phyloP scores from a whole-genome alignment of 1,284 basidiomycete species.

The Coriolopsis trogii region DNA sequence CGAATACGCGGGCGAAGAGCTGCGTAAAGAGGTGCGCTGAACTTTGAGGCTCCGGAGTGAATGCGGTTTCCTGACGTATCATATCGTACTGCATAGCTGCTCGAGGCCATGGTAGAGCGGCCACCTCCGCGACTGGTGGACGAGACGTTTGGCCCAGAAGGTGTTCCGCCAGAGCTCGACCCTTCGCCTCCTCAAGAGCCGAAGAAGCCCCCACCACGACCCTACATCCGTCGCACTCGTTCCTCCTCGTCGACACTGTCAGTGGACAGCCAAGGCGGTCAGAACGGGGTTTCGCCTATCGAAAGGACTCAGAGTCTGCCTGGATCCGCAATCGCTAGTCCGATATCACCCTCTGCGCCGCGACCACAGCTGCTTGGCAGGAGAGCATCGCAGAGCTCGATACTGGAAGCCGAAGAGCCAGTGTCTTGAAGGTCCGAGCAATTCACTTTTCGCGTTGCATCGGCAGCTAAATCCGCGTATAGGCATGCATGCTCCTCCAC shows the following conservation, averaged over 20 bases:
- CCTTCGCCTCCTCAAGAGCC: constrained; percentile 26
- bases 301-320: constrained; percentile 18
- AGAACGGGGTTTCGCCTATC: constrained; percentile 11
- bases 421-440: constrained; percentile 8
- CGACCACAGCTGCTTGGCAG: constrained; percentile 21
- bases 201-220: constrained; percentile 50
- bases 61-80: too few relatives aligned
- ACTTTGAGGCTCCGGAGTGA: too few relatives aligned
- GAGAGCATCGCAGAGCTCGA: constrained; percentile 23
- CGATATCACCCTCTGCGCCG: constrained; percentile 16
- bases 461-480: too few relatives aligned
- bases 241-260: constrained; percentile 49
- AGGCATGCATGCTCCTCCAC: too few relatives aligned
- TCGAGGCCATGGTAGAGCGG: constrained; percentile 65
- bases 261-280: constrained; percentile 24
- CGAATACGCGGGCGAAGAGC: constrained; percentile 81
- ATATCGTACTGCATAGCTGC: constrained; percentile 37
- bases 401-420: constrained; percentile 17
- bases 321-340: constrained; percentile 17
- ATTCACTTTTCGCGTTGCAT: neutral
- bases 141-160: constrained; percentile 48
- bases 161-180: constrained; percentile 11
- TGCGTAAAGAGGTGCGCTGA: constrained; percentile 74
- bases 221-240: constrained; percentile 58
- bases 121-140: constrained; percentile 64